These are phyloP conservation scores for Camelina sativa DNA, from an alignment of 345 rosid genomes.

Conservation along the genomic window DNA sequence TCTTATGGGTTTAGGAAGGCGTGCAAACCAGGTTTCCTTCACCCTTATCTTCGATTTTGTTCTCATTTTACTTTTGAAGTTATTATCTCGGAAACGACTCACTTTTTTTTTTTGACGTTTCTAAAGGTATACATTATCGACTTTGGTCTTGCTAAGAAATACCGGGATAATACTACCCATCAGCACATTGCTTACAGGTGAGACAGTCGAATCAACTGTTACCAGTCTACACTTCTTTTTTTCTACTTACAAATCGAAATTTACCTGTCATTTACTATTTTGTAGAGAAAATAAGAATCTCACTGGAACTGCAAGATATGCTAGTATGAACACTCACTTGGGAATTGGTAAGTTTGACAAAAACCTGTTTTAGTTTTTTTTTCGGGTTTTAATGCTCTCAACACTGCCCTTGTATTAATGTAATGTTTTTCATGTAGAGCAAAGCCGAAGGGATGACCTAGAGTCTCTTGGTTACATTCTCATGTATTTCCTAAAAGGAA, in stretches of 20 bases:
- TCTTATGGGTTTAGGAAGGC: slow-evolving; percentile 94
- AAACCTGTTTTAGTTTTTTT: background rate
- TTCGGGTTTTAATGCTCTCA: background rate
- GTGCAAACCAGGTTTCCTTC: slow-evolving; percentile 79
- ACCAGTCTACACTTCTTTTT: background rate
- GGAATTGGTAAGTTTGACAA: slow-evolving; percentile 73
- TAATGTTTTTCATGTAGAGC: slow-evolving; percentile 53
- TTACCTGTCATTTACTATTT: background rate
- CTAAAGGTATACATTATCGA: slow-evolving; percentile 80
- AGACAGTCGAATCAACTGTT: background rate
- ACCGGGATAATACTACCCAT: slow-evolving; percentile 79
- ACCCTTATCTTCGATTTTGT: background rate
- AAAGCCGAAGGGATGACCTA: slow-evolving; percentile 98
- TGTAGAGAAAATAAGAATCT: slow-evolving; percentile 94
- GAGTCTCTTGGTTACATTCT: slow-evolving; percentile 99
- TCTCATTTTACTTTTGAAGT: background rate
- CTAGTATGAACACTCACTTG: slow-evolving; percentile 99
- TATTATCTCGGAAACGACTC: background rate
- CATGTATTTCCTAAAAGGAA: slow-evolving; percentile 95
- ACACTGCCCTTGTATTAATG: background rate
- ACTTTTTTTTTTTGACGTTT: slow-evolving; percentile 6
- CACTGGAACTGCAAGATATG: slow-evolving; percentile 99
- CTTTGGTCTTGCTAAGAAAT: slow-evolving; percentile 96
- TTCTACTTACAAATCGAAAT: background rate
- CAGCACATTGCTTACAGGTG: slow-evolving; percentile 95